Conservation (phyloP, 805 yeast species). For the Pichia rugopelliculosa region DNA sequence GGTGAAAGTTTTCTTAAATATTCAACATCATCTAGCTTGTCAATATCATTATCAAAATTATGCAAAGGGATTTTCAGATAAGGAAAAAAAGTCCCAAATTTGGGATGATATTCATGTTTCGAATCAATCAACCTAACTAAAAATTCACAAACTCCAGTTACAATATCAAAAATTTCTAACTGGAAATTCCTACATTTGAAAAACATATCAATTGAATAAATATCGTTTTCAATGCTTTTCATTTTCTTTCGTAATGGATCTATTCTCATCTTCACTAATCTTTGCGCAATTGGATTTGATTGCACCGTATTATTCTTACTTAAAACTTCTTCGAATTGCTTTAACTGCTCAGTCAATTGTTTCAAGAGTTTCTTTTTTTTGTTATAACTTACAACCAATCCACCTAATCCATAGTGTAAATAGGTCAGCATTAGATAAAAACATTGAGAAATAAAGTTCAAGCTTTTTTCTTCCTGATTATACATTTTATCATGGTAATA, state of each 20-base stretch:
- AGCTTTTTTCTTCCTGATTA: constrained; percentile 21
- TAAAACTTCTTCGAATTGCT: constrained; percentile 38
- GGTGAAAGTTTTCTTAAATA: constrained; percentile 61
- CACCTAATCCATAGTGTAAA: constrained; percentile 85
- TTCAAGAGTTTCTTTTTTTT: constrained; percentile 43
- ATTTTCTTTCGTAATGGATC: constrained; percentile 29
- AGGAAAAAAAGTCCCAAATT: constrained; percentile 12
- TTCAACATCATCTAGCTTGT: constrained; percentile 70
- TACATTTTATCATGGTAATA: constrained; percentile 38
- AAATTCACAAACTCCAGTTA: constrained; percentile 69
- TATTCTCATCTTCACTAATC: constrained; percentile 23
- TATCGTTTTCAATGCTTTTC: constrained; percentile 34
- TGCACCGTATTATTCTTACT: constrained; percentile 10
- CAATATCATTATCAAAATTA: constrained; percentile 52
- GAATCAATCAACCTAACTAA: constrained; percentile 71
- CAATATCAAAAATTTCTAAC: constrained; percentile 64
- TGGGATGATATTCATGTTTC: constrained; percentile 50
- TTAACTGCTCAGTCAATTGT: constrained; percentile 46
- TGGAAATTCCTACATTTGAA: constrained; percentile 52
- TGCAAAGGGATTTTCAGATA: constrained; percentile 48
- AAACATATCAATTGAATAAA: constrained; percentile 56
- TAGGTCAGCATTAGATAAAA: constrained; percentile 74
- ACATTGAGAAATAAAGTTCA: constrained; percentile 86
- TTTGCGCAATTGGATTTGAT: constrained; percentile 24
- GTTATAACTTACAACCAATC: constrained; percentile 51